Percentiles rank a stretch among this genome's conserved stretches.
These are phyloP conservation scores for Phytophthora pisi DNA, from an alignment of 352 stramenopile species.

Conservation along the genomic window DNA sequence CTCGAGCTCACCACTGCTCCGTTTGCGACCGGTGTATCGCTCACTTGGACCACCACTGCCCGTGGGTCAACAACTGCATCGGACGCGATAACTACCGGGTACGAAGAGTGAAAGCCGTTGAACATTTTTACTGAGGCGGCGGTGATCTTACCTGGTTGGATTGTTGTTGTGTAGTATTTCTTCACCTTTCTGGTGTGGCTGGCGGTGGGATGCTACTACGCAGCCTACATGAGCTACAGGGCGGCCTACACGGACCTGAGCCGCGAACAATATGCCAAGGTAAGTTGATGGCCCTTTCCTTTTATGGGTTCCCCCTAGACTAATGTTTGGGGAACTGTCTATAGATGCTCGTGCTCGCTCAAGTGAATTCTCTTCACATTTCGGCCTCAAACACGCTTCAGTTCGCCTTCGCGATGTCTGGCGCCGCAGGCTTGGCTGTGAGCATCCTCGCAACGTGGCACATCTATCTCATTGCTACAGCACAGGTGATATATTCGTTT, in stretches of 20 bases:
- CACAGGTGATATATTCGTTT: constrained; percentile 54
- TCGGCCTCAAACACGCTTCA: constrained; percentile 49
- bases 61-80: constrained; percentile 98
- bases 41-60: constrained; percentile 98
- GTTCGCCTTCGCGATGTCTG: constrained; percentile 74
- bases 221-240: constrained; percentile 57
- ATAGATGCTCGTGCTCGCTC: constrained; percentile 34
- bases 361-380: constrained; percentile 25
- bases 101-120: constrained; percentile 13
- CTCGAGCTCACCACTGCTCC: constrained; percentile 66
- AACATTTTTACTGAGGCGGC: background rate
- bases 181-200: constrained; percentile 80
- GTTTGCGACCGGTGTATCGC: constrained; percentile 92
- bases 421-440: constrained; percentile 64
- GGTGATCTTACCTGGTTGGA: background rate
- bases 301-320: background rate
- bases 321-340: background rate
- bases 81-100: constrained; percentile 96
- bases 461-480: constrained; percentile 70
- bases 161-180: constrained; percentile 62
- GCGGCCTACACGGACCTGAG: constrained; percentile 63
- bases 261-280: constrained; percentile 61
- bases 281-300: constrained; percentile 20
- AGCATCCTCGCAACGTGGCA: constrained; percentile 74
- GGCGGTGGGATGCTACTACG: constrained; percentile 59